These are phyloP conservation scores for Xylaria nigripes DNA, from an alignment of 495 filamentous ascomycete species.

Conservation along the genomic window DNA sequence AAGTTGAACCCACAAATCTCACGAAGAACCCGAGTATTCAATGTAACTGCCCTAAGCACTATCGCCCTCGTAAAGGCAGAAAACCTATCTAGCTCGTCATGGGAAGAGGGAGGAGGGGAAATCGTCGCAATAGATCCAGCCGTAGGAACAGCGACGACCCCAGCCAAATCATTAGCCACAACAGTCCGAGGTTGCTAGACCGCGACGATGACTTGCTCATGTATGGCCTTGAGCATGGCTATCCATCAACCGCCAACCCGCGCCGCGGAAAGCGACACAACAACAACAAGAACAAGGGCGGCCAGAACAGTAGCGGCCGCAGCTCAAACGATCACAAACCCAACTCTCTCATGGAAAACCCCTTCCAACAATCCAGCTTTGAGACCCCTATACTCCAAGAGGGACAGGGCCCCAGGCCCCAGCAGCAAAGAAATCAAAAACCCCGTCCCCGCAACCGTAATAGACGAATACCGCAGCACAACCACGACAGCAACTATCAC, in stretches of 20 bases:
- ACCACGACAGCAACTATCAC: not conserved
- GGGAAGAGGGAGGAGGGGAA: not conserved
- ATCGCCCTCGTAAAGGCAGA: not conserved
- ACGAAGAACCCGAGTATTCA: not conserved
- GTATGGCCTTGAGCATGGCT: slow-evolving; percentile 2
- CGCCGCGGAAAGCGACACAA: not conserved
- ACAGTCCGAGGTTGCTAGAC: not conserved
- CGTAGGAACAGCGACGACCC: not conserved
- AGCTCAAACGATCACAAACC: not conserved
- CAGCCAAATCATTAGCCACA: not conserved
- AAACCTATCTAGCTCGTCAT: slow-evolving; percentile 1
- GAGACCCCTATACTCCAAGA: not conserved
- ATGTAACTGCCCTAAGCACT: slow-evolving; percentile 11
- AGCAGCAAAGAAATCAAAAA: not conserved
- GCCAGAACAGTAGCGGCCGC: not conserved
- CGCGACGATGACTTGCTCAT: slow-evolving; percentile 19
- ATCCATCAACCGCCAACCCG: not conserved
- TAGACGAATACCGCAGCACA: not conserved
- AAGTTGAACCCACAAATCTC: not conserved
- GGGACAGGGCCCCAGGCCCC: not conserved
- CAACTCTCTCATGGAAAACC: not conserved
- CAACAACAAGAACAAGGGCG: not conserved
- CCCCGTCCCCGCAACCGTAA: not conserved
- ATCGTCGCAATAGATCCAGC: not conserved
- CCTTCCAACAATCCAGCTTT: not conserved